These are phyloP conservation scores for Auriscalpium orientale DNA, from an alignment of 768 basidiomycete genomes.

Conservation along the genomic window DNA sequence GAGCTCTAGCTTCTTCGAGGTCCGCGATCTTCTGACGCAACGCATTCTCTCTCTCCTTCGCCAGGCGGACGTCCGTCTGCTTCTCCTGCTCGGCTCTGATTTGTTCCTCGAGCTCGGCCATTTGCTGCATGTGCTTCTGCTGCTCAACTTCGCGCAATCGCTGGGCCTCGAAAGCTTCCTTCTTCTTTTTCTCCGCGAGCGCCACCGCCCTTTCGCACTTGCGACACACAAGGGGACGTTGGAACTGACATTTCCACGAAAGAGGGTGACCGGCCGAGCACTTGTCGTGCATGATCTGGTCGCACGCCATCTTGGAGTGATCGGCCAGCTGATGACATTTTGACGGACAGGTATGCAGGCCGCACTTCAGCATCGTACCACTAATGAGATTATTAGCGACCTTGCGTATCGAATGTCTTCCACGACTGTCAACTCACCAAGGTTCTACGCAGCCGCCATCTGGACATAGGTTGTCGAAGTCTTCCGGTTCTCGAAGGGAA, in stretches of 20 bases:
- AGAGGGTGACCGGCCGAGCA: conserved; percentile 41
- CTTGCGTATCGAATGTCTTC: too few species aligned
- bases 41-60: conserved; percentile 27
- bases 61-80: conserved; percentile 30
- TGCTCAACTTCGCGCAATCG: conserved; percentile 38
- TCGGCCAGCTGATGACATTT: conserved; percentile 53
- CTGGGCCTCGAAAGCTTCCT: conserved; percentile 34
- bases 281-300: conserved; percentile 24
- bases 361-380: conserved; percentile 40
- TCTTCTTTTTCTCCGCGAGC: conserved; percentile 32
- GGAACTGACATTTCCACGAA: conserved; percentile 37
- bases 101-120: conserved; percentile 38
- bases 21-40: conserved; percentile 39
- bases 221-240: conserved; percentile 29
- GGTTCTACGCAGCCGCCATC: conserved; percentile 56
- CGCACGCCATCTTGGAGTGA: conserved; percentile 48
- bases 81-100: conserved; percentile 29
- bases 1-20: conserved; percentile 27
- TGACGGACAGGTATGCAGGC: conserved; percentile 45
- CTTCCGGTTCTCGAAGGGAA: conserved; percentile 31
- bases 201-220: conserved; percentile 41
- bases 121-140: conserved; percentile 30
- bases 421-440: conserved; percentile 36
- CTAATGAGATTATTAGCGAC: conserved; percentile 24
- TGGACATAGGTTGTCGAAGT: conserved; percentile 46